These are phyloP conservation scores for Arthrinium phaeospermum DNA, from an alignment of 2,329 filamentous ascomycete genomes.

Conservation along the genomic window DNA sequence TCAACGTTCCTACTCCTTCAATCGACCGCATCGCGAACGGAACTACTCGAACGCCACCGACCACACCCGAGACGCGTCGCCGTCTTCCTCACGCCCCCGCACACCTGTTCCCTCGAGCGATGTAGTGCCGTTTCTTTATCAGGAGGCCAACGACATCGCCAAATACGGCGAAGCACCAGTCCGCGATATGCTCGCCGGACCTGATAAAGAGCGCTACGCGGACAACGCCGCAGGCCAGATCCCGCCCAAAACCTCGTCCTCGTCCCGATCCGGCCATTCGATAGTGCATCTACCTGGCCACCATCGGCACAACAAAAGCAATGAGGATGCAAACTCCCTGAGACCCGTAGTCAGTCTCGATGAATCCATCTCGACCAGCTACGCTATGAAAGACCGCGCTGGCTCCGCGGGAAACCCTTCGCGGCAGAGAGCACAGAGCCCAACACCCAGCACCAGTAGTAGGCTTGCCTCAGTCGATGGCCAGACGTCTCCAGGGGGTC, in stretches of 20 bases:
- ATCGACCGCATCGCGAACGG: conserved; percentile 69
- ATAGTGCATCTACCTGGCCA: conserved; percentile 71
- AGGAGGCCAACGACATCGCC: conserved; percentile 80
- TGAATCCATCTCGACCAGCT: conserved; percentile 64
- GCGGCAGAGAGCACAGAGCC: conserved; percentile 74
- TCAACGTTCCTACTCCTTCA: conserved; percentile 65
- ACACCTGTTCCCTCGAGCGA: conserved; percentile 90
- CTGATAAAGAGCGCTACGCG: conserved; percentile 71
- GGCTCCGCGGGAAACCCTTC: conserved; percentile 43
- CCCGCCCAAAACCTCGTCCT: conserved; percentile 67
- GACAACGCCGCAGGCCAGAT: conserved; percentile 53
- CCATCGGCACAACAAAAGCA: conserved; percentile 71
- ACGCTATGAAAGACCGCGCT: conserved; percentile 58
- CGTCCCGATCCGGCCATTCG: conserved; percentile 63
- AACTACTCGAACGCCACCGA: conserved; percentile 82
- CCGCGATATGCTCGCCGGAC: conserved; percentile 70
- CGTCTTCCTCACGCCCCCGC: conserved; percentile 75
- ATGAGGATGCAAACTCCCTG: conserved; percentile 68
- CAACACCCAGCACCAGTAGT: conserved; percentile 77
- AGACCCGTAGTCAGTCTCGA: conserved; percentile 79
- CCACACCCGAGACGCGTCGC: conserved; percentile 75
- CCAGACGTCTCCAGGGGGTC: conserved; percentile 62
- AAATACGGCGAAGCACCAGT: conserved; percentile 81
- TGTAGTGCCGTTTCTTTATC: conserved; percentile 96
- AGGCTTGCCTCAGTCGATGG: conserved; percentile 56